Percentiles rank a stretch among this genome's conserved stretches.
These are phyloP conservation scores for Boletellus emodensis DNA, from an alignment of 768 basidiomycete species.

Conservation along the genomic window DNA sequence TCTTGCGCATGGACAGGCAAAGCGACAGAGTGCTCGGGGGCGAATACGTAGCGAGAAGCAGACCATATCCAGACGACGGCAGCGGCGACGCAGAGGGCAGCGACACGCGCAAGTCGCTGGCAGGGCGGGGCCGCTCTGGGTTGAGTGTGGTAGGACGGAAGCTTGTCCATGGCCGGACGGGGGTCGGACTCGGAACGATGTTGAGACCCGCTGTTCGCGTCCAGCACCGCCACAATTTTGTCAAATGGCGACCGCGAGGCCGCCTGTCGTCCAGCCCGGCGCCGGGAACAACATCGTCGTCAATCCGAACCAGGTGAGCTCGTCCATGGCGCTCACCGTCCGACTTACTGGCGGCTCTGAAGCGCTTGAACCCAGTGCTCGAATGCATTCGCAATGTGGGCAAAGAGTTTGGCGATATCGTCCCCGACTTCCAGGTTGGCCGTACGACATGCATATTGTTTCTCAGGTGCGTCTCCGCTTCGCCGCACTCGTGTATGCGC, in stretches of 20 bases:
- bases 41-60: slow-evolving; percentile 12
- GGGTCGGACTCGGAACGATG: no score
- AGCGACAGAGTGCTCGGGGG: slow-evolving; percentile 9
- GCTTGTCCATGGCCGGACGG: slow-evolving; percentile 25
- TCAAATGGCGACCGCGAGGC: slow-evolving; percentile 24
- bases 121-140: background rate
- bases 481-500: background rate
- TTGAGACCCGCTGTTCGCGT: no score
- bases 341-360: slow-evolving; percentile 4
- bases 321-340: background rate
- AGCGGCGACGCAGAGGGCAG: slow-evolving; percentile 17
- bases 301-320: slow-evolving; percentile 53
- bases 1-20: slow-evolving; percentile 29
- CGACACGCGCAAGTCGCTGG: slow-evolving; percentile 12
- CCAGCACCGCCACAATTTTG: slow-evolving; percentile 12
- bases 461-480: slow-evolving; percentile 57
- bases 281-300: slow-evolving; percentile 62
- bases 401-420: slow-evolving; percentile 93
- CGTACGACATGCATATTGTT: slow-evolving; percentile 89
- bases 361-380: slow-evolving; percentile 89
- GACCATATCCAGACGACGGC: slow-evolving; percentile 19
- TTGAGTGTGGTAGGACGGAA: slow-evolving; percentile 18
- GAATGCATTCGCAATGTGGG: slow-evolving; percentile 83
- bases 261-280: slow-evolving; percentile 63
- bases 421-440: slow-evolving; percentile 94